phyloP scores from a whole-genome alignment of 2,329 filamentous ascomycete species.

The Trichophyton benhamiae region DNA sequence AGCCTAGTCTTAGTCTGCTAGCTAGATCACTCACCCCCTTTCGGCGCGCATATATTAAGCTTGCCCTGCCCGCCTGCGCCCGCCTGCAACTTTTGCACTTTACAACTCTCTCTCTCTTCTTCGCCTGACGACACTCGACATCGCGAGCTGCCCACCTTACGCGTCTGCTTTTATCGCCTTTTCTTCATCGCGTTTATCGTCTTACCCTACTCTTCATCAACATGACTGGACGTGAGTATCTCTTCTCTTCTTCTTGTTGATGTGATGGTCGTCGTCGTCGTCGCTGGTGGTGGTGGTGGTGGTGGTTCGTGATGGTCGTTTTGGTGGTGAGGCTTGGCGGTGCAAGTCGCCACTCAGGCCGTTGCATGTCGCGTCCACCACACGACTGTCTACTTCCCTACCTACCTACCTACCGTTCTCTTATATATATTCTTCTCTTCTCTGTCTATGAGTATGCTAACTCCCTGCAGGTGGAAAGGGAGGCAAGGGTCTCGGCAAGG shows the following conservation, averaged over 20 bases:
- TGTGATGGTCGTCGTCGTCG: neutral
- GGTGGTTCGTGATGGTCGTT: neutral
- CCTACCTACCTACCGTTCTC: neutral
- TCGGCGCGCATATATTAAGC: neutral
- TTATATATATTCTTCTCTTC: neutral
- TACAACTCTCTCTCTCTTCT: neutral
- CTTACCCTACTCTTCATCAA: neutral
- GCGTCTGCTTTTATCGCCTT: too few relatives aligned
- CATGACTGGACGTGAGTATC: neutral
- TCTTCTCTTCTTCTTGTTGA: neutral
- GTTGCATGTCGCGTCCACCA: neutral
- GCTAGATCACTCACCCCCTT: neutral
- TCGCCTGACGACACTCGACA: neutral
- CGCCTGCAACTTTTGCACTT: neutral
- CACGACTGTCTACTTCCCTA: neutral
- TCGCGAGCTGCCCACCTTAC: neutral
- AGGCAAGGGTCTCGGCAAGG: conserved; percentile 96
- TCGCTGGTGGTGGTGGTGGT: neutral
- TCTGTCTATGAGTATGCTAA: conserved; percentile 51
- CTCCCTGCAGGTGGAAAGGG: conserved; percentile 89
- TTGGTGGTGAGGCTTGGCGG: neutral
- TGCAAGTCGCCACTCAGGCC: neutral
- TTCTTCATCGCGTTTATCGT: neutral
- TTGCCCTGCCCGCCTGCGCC: neutral
- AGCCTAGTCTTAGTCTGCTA: neutral